Evolutionary conservation across 805 yeast species (phyloP).

Genomic region (Wickerhamomyces xylosicus): DNA sequence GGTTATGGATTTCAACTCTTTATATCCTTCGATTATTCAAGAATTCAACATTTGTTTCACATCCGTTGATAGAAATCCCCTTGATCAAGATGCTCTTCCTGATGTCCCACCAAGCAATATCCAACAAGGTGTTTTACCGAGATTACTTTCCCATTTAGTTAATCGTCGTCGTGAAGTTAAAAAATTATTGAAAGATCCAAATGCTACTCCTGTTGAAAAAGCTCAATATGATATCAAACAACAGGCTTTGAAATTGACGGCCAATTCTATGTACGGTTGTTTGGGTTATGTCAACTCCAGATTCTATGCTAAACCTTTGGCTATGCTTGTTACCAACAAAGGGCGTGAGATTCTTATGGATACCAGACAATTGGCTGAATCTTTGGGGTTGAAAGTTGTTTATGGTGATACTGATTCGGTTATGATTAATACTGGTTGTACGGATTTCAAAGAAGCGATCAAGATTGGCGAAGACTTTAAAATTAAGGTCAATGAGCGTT

Average conservation of each 20-base stretch:
- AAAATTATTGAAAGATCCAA: slow-evolving; percentile 67
- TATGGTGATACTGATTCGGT: slow-evolving; percentile 99
- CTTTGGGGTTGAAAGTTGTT: slow-evolving; percentile 71
- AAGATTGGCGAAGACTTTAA: slow-evolving; percentile 82
- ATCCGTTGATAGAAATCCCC: slow-evolving; percentile 65
- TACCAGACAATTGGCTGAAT: slow-evolving; percentile 87
- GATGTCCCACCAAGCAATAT: slow-evolving; percentile 48
- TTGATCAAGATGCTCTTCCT: slow-evolving; percentile 56
- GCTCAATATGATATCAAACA: slow-evolving; percentile 93
- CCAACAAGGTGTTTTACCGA: slow-evolving; percentile 76
- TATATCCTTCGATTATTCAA: slow-evolving; percentile 95
- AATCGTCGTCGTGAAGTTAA: slow-evolving; percentile 90
- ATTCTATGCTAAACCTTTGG: slow-evolving; percentile 92
- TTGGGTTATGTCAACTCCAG: slow-evolving; percentile 86
- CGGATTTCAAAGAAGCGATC: slow-evolving; percentile 59
- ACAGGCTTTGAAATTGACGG: slow-evolving; percentile 91
- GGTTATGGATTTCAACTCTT: slow-evolving; percentile 97
- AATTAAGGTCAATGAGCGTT: slow-evolving; percentile 76
- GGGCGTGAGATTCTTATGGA: slow-evolving; percentile 94
- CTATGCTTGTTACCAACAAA: slow-evolving; percentile 88
- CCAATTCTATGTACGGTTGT: slow-evolving; percentile 99
- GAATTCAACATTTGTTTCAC: slow-evolving; percentile 96
- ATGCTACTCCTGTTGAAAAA: slow-evolving; percentile 48
- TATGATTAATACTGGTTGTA: slow-evolving; percentile 88
- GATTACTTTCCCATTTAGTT: slow-evolving; percentile 73